Evolutionary conservation across 1,284 basidiomycete species (phyloP), one percentile per base, ranked within the genome.

Genomic region (Microbotryum silenes-acaulis): DNA sequence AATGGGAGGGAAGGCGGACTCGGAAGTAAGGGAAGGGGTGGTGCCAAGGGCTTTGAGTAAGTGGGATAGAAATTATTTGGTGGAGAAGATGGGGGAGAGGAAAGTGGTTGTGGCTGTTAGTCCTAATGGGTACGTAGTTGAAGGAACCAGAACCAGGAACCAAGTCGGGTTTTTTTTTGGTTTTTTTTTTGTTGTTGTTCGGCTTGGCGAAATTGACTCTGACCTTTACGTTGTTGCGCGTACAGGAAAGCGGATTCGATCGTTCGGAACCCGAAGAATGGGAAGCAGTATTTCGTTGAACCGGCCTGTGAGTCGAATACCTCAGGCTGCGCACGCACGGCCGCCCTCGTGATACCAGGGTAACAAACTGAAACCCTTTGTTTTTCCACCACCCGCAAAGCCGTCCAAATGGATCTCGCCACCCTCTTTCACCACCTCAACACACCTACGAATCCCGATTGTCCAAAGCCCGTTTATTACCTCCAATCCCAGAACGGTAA

Each of bases 401-500:
- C 55, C 25, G 54, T 59, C 18, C 51, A 57, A 3, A 65, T 72
- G 64, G n/a, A 59, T 2, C 44, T 72, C 21, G 14, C 37, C 2
- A 16, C 45, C 7, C 62, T 72, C 4, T 48, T 71, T 4, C 14
- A n/a, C 1, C 44, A 54, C 0, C 53, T 64, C 20, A 46, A 54
- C 18, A 49, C 1, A 27, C 18, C 7, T 14, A 21, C 14, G 16
- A 33, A 29, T 10, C 18, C 37, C 7, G 37, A 53, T 52, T 33
- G 42, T 23, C 1, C 44, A 2, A 46, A 51, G 4, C 63, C 66
- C 1, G 80, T 85, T 4, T 77, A 80, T 63, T 94, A 93, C 74
- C 79, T 94, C 7, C 91, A 94, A 74, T 89, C 87, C 2, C 91
- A 94, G 74, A 90, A 94, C 74, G 91, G 91, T 12, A 94, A 94